These are phyloP conservation scores for Trichoderma koningii DNA, from an alignment of 2,329 filamentous ascomycete genomes.

Conservation along the genomic window DNA sequence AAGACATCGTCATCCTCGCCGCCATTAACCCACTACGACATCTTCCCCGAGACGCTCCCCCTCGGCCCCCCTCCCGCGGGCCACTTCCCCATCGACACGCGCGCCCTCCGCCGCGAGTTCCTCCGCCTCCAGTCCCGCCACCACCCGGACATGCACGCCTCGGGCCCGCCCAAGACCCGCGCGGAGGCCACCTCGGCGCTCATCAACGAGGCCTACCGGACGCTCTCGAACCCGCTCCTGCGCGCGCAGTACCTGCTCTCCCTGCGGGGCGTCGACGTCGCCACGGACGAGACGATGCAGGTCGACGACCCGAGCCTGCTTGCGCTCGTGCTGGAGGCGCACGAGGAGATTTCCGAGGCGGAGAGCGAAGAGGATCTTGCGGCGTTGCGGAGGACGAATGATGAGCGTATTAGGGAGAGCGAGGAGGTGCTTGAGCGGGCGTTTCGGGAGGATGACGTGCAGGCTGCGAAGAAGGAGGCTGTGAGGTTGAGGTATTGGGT, in stretches of 20 bases:
- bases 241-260: conserved; percentile 88
- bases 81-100: conserved; percentile 72
- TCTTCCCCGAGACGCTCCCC: conserved; percentile 82
- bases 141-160: conserved; percentile 69
- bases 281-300: conserved; percentile 73
- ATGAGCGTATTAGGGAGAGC: conserved; percentile 63
- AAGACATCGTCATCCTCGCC: conserved; percentile 3
- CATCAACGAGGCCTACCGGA: conserved; percentile 92
- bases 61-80: conserved; percentile 75
- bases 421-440: conserved; percentile 63
- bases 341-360: conserved; percentile 74
- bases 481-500: conserved; percentile 86
- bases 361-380: conserved; percentile 64
- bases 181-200: conserved; percentile 78
- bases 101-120: conserved; percentile 78
- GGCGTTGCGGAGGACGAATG: conserved; percentile 64
- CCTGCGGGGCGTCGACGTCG: conserved; percentile 73
- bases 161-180: conserved; percentile 49
- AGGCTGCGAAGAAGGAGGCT: conserved; percentile 68
- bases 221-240: conserved; percentile 73
- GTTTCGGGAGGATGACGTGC: conserved; percentile 67
- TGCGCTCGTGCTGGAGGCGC: conserved; percentile 76
- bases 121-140: conserved; percentile 76
- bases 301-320: conserved; percentile 70
- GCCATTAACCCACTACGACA: conserved; percentile 70